Evolutionary conservation across 108 stramenopile species (phyloP).

Genomic region (Skeletonema costatum): DNA sequence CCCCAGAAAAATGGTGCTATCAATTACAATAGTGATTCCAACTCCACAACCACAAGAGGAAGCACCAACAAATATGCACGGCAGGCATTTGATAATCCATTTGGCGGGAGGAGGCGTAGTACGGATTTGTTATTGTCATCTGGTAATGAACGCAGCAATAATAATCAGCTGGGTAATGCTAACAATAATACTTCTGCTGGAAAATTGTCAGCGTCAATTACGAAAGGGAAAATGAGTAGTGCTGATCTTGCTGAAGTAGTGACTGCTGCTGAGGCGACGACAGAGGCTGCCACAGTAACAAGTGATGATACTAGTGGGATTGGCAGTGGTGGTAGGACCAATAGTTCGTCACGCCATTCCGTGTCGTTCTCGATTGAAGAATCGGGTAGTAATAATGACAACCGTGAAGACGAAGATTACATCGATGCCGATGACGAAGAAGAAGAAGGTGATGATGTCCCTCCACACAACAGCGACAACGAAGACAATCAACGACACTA

Average conservation of each 20-base stretch:
- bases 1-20: background rate
- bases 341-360: background rate
- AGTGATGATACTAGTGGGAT: background rate
- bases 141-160: background rate
- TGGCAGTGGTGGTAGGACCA: background rate
- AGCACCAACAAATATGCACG: background rate
- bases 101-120: background rate
- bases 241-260: background rate
- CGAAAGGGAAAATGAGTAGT: background rate
- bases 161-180: background rate
- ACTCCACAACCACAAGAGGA: background rate
- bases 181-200: background rate
- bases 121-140: background rate
- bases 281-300: background rate
- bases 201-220: background rate
- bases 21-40: background rate
- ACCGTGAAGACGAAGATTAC: background rate
- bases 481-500: background rate
- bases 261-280: background rate
- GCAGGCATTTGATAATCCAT: background rate
- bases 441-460: background rate
- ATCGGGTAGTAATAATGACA: background rate
- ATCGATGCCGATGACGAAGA: background rate
- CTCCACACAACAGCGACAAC: background rate
- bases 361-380: constrained; percentile 21